Evolutionary conservation across 2,329 filamentous ascomycete genomes (phyloP), one percentile per base, ranked within the genome.

Genomic region (Penicillium sp.): DNA sequence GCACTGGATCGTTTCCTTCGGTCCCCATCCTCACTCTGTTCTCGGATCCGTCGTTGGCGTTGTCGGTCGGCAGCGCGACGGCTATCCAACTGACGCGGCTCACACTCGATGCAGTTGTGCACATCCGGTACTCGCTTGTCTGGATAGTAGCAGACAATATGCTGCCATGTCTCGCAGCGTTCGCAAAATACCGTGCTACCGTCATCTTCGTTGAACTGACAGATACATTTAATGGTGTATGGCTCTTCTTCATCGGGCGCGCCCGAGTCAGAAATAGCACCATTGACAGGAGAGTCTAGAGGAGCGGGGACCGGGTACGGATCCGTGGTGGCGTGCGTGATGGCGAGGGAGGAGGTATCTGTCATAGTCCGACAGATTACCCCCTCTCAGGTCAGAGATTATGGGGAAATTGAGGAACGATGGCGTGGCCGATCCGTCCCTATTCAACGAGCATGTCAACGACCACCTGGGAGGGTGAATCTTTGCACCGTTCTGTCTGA

Each of bases 161-260:
- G 94, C 77, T 99, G 94, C 94, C 94, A 99, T 48, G 92, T 94
- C 72, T 96, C 90, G 81, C 94, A 99, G 56, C 82, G 85, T 73
- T 97, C 94, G 81, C 94, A 99, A 75, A 92, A 91, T 59, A 99
- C 95, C 57, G 94, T 99, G 75, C 90, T 93, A 76, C 94, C 94
- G 80, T 99, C 94, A 81, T 99, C 94, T 79, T 96, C 92, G 73
- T 86, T 80, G 75, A 89, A 97, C 73, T 87, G 87, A 78, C 94
- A 99, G 67, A 97, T 96, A 83, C 94, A 99, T 81, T 95, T 96
- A 79, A 97, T 97, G 56, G 90, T 95, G 75, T 95, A 96, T 58
- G 77, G 76, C 58, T 79, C 77, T 61, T 76, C 74, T 58, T 78
- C 76, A 48, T 77, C 76, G 57, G 71, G 69, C 51, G 68, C 66